Evolutionary conservation across 306 rosid species (phyloP).

Genomic region (Quercus agrifolia): DNA sequence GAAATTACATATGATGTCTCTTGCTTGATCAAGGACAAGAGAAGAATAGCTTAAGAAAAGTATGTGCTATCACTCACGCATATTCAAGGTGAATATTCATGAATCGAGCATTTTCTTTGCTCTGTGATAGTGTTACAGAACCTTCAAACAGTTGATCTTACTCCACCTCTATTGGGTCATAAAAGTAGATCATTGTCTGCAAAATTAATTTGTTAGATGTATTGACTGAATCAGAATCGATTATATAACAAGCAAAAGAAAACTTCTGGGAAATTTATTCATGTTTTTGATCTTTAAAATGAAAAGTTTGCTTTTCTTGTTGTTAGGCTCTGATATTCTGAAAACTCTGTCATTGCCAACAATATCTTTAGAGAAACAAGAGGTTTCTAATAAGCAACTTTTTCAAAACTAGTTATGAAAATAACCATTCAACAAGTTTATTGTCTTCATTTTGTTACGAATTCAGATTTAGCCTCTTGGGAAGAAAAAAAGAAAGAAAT

Average conservation of each 20-base stretch:
- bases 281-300: not conserved
- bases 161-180: conserved; percentile 90
- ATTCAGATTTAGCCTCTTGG: not conserved
- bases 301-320: not conserved
- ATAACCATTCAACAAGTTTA: not conserved
- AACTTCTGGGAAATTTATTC: not conserved
- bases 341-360: not conserved
- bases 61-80: conserved; percentile 53
- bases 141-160: conserved; percentile 98
- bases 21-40: not conserved
- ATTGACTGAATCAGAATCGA: conserved; percentile 2
- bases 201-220: conserved; percentile 29
- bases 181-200: conserved; percentile 90
- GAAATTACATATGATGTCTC: not conserved
- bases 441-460: not conserved
- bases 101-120: conserved; percentile 92
- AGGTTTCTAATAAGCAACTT: not conserved
- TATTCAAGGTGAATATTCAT: conserved; percentile 97
- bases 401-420: not conserved
- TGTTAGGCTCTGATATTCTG: not conserved
- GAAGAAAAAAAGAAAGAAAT: no score
- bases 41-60: not conserved
- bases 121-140: conserved; percentile 73
- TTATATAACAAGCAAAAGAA: not conserved
- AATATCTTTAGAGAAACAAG: not conserved